Evolutionary conservation across 805 yeast genomes (phyloP), one percentile per base, ranked within the genome.

Genomic region (Jamesozyma piceae): DNA sequence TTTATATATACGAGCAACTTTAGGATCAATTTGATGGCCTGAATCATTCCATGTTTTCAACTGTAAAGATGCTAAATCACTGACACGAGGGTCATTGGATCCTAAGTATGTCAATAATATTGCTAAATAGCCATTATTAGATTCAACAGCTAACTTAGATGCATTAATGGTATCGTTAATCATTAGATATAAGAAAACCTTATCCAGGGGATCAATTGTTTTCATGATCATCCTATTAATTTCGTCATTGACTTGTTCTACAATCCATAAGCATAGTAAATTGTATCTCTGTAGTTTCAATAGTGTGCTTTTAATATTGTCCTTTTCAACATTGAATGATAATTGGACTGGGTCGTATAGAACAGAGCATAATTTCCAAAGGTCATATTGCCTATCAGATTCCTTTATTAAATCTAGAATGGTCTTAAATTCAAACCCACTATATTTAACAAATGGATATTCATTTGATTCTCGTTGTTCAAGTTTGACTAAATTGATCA

Each of bases 71-170:
- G 96, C 89, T 41, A 77, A 66, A 0, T 53, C 53, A 39, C 69
- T 68, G 3, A 82, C 80, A 1, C 71, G 68, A 1, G 70, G 70
- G 49, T 80, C 83, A 50, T 82, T 80, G 0, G 92, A 79, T 28
- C 85, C 95, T 6, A 82, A 58, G 35, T 83, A 64, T 0, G 95
- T 72, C 11, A 90, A 60, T 22, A 86, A 54, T 0, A 76, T 77
- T 0, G 95, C 78, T 17, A 90, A 61, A 58, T 89, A 95, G 4
- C 73, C 63, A 52, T 84, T 83, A 8, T 72, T 71, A 0, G 82
- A 62, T n/a, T 71, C 64, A 1, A 78, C 61, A 1, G 96, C 89
- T 2, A 66, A 46, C 26, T 68, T 66, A 5, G 80, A 67, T 1
- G 97, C 97, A 22, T 68, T 67, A 8, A 71, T 65, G 24, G 86